These are phyloP conservation scores for Daldinia grandis DNA, from an alignment of 495 filamentous ascomycete genomes.

Conservation along the genomic window DNA sequence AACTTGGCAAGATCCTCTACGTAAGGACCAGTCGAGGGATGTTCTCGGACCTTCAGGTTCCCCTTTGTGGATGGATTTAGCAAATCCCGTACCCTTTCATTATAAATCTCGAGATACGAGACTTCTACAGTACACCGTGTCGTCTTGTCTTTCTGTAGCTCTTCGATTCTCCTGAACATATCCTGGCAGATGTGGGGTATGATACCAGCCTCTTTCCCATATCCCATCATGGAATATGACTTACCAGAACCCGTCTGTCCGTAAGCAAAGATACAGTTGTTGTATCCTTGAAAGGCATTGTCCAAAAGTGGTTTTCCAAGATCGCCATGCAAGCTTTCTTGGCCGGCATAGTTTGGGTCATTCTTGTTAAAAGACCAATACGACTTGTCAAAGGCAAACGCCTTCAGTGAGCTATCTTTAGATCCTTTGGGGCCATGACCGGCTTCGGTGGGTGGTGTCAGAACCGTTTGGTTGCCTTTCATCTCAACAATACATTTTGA, in stretches of 20 bases:
- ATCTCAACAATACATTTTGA: slow-evolving; percentile 99
- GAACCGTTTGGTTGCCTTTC: slow-evolving; percentile 88
- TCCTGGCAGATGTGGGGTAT: slow-evolving; percentile 98
- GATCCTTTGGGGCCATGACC: slow-evolving; percentile 68
- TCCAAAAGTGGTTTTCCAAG: slow-evolving; percentile 91
- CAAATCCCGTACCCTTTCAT: slow-evolving; percentile 95
- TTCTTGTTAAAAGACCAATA: slow-evolving; percentile 97
- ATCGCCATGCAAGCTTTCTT: slow-evolving; percentile 87
- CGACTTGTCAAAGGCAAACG: slow-evolving; percentile 94
- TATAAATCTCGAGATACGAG: slow-evolving; percentile 99
- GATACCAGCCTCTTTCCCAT: slow-evolving; percentile 94
- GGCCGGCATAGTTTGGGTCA: slow-evolving; percentile 85
- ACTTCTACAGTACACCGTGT: slow-evolving; percentile 94
- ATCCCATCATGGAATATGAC: slow-evolving; percentile 99
- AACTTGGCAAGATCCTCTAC: slow-evolving; percentile 98
- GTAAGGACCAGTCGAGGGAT: slow-evolving; percentile 96
- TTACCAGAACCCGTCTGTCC: slow-evolving; percentile 99
- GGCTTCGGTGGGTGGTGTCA: slow-evolving; percentile 76
- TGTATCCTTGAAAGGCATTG: slow-evolving; percentile 98
- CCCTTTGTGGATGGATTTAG: slow-evolving; percentile 96
- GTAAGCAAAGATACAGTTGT: slow-evolving; percentile 99
- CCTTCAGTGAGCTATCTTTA: slow-evolving; percentile 77
- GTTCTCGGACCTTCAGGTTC: slow-evolving; percentile 95
- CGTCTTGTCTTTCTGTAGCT: slow-evolving; percentile 78
- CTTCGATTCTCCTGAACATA: slow-evolving; percentile 89